Evolutionary conservation across 306 rosid genomes (phyloP).

Genomic region (Luffa acutangula): DNA sequence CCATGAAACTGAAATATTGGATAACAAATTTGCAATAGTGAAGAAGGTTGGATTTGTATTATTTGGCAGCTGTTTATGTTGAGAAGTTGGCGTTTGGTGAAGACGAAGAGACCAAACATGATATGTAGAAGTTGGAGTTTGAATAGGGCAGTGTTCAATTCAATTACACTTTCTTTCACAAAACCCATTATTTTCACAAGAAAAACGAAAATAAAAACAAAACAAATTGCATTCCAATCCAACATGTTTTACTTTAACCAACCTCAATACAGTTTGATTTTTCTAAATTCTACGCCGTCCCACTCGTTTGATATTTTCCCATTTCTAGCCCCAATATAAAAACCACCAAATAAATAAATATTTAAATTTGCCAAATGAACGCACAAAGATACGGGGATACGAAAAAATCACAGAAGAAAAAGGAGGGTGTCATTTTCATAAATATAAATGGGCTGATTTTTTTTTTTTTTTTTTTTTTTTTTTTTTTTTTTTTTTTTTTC

Average conservation of each 20-base stretch:
- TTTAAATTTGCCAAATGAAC: too few species aligned
- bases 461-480: too few species aligned
- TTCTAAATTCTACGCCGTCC: neutral
- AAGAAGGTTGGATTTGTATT: neutral
- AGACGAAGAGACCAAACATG: neutral
- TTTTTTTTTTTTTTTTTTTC: too few species aligned
- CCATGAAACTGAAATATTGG: neutral
- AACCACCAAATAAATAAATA: too few species aligned
- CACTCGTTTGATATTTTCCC: neutral
- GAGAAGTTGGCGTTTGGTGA: neutral
- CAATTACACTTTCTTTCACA: neutral
- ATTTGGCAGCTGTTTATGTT: neutral
- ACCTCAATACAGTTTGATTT: neutral
- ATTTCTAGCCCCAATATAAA: too few species aligned
- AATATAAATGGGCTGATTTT: neutral
- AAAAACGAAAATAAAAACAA: neutral
- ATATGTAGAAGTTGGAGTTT: neutral
- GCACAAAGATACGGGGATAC: too few species aligned
- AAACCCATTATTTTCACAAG: neutral
- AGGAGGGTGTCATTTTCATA: neutral
- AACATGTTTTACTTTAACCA: neutral
- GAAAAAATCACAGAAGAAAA: too few species aligned
- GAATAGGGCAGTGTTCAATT: neutral
- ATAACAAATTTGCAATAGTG: too few species aligned
- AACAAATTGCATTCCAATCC: neutral